Percentiles rank a stretch among this genome's conserved stretches.
Conservation (phyloP, 208 protist species). For the Leishmania tarentolae region DNA sequence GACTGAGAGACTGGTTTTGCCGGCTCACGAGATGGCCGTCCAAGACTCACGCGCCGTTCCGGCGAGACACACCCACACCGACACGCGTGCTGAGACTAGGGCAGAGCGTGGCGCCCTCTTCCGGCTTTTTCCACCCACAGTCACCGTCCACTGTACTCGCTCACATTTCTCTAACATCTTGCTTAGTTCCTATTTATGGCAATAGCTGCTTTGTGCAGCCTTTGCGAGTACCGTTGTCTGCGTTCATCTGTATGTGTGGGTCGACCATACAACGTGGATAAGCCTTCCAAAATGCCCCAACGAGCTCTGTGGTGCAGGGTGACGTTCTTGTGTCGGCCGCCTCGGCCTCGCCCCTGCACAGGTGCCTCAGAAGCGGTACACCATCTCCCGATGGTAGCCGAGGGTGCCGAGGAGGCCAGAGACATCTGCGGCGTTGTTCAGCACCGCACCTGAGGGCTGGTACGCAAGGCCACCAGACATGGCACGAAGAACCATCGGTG, state of each 20-base stretch:
- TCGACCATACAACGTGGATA: not conserved
- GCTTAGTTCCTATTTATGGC: not conserved
- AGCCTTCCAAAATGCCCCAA: not conserved
- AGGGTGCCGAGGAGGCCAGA: constrained; percentile 68
- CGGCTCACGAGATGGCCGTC: not conserved
- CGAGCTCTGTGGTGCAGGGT: not conserved
- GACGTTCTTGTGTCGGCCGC: not conserved
- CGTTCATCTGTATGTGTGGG: not conserved
- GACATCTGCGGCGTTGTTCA: constrained; percentile 84
- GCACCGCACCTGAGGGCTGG: constrained; percentile 72
- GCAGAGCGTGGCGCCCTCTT: no score
- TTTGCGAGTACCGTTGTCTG: not conserved
- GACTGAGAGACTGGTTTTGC: not conserved
- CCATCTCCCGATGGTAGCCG: constrained; percentile 82
- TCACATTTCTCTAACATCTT: not conserved
- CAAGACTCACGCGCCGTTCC: not conserved
- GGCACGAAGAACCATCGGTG: constrained; percentile 55
- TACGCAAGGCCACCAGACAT: constrained; percentile 78
- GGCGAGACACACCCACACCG: not conserved
- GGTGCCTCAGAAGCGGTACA: constrained; percentile 78
- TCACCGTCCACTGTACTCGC: no score
- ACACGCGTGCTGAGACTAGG: no score
- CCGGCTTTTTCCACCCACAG: no score
- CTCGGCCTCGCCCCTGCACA: not conserved
- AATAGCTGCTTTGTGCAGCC: not conserved